Evolutionary conservation across 164 flowering plant genomes (phyloP), one percentile per base, ranked within the genome.

Genomic region (Tetracentron sinense): DNA sequence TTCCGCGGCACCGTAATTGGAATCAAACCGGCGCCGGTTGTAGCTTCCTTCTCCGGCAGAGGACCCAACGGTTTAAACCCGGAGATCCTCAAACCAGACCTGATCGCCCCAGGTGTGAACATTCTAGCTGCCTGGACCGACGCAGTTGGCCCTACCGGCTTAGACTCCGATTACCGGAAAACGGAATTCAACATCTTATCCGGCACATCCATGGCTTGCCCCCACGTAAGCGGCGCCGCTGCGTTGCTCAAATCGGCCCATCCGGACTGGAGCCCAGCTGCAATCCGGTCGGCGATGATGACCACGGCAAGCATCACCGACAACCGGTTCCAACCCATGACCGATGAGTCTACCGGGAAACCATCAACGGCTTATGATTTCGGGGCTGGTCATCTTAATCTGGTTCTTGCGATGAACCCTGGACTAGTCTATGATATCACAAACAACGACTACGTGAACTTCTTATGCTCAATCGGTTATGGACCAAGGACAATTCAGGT

Each of bases 101-200:
- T 90, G 70, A 82, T 90, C 20, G 94, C 96, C 4, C 96, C 96
- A 0, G 96, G 96, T 0, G 92, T 87, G 1, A 87, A 90, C 77
- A 90, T 90, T 44, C 74, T 90, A 0, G 97, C 97, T 1, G 92
- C 84, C 2, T 90, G 97, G 97, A 82, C 94, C 4, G 89, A 83
- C 17, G 83, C 88, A 0, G 80, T 81, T 2, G 94, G 94, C 1
- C 94, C 97, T 0, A 86, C 94, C 2, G 94, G 94, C 0, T 63
- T 90, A 59, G 81, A 74, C 3, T 62, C 80, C 0, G 94, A 90
- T 65, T 12, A 17, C 8, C 67, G 92, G 56, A 82, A 66, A 64
- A 81, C 87, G 0, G 94, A 88, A 56, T 90, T 90, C 79, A 90
- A 86, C 73, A 90, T 88, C 21, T 61, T 88, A 5, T 88, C 97